Evolutionary conservation across 805 yeast genomes (phyloP), one percentile per base, ranked within the genome.

Genomic region (Cyberlindnera misumaiensis): DNA sequence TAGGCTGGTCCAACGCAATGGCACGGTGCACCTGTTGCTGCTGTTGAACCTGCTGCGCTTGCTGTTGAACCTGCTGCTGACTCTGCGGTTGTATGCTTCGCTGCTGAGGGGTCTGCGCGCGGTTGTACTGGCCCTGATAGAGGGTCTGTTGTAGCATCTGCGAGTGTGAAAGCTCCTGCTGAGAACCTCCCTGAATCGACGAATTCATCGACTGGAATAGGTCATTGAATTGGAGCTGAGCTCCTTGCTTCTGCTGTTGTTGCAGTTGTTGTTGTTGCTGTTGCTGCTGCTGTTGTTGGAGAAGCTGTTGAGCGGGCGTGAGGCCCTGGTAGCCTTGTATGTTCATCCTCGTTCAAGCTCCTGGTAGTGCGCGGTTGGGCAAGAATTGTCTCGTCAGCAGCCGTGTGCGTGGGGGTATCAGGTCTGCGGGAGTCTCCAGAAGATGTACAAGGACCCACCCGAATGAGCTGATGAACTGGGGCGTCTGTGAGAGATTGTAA

Each of bases 61-160:
- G 58, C 34, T 53, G 67, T 13, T 56, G 40, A 18, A 39, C 45
- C 28, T 38, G 43, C 25, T 39, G 46, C 13, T 41, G 44, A 6
- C 29, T 40, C 31, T 56, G 60, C 38, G 55, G 60, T 36, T 53
- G 63, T 38, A 49, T 44, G 11, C 48, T 46, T 47, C 56, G 48
- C 40, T 47, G 47, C 10, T 53, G 62, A 15, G 62, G 60, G 10
- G 64, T 60, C 29, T 48, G 56, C 11, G 61, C 47, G 30, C 67
- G 55, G 17, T 34, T 34, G 45, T 58, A 65, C 22, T 56, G 59
- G 28, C 68, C 67, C 38, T 63, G 72, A 39, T 63, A 67, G 29
- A 64, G 45, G 5, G 67, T 54, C 43, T 65, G 71, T 4, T 71
- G 63, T 35, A 67, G 38, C 32, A 66, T 45, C 26, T 63, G 60